A percentile compares a stretch with the other conserved stretches of the same genome.
These are phyloP conservation scores for Aspergillus viridinutans DNA, from an alignment of 2,329 filamentous ascomycete species.

Conservation along the genomic window DNA sequence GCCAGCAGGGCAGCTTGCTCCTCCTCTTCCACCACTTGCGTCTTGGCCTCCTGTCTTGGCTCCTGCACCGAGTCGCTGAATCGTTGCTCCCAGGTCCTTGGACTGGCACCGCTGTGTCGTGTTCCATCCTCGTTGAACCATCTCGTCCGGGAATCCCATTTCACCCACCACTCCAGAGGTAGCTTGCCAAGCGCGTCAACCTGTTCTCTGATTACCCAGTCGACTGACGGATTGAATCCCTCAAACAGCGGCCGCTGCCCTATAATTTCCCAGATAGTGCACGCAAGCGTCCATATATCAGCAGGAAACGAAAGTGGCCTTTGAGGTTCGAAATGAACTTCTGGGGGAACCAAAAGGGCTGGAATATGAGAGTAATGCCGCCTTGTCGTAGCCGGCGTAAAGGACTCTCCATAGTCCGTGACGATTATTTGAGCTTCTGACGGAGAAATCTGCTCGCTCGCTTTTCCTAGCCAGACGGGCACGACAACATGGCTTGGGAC, in stretches of 20 bases:
- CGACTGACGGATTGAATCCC: conserved; percentile 12
- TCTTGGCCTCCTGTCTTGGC: too few relatives aligned
- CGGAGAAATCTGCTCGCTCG: conserved; percentile 16
- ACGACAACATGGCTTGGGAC: conserved; percentile 17
- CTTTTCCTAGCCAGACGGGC: conserved; percentile 21
- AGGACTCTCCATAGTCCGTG: conserved; percentile 25
- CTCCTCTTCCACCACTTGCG: too few relatives aligned
- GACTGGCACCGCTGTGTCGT: conserved; percentile 1
- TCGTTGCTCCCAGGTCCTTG: conserved; percentile 5
- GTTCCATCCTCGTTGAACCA: conserved; percentile 21
- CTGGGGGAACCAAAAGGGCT: conserved; percentile 25
- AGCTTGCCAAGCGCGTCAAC: conserved; percentile 24
- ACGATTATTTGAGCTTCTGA: conserved; percentile 18
- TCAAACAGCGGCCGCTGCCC: conserved; percentile 21
- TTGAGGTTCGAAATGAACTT: conserved; percentile 29
- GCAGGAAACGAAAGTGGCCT: conserved; percentile 26
- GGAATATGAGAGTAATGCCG: conserved; percentile 14
- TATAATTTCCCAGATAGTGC: conserved; percentile 33
- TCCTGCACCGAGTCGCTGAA: conserved; percentile 1
- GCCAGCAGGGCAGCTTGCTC: conserved; percentile 17
- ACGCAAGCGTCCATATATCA: conserved; percentile 25
- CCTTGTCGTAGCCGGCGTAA: conserved; percentile 8
- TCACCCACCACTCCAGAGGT: conserved; percentile 19
- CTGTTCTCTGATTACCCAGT: conserved; percentile 22
- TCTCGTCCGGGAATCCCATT: conserved; percentile 16